Conservation (phyloP, 768 basidiomycete species). For the Chalciporus sphaerocephalus region DNA sequence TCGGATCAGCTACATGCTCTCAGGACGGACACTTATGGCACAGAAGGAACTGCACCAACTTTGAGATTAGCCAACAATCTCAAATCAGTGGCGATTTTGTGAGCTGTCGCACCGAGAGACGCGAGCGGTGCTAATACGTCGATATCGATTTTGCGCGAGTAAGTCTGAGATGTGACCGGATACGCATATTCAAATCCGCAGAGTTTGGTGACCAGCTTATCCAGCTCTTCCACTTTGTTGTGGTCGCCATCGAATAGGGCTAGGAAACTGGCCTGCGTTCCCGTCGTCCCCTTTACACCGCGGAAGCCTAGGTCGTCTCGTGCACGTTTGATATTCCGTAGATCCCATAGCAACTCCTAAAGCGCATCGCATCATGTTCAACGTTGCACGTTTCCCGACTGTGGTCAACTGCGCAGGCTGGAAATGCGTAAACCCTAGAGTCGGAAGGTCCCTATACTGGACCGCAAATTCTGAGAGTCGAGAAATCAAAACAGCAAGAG, state of each 20-base stretch:
- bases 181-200: conserved; percentile 93
- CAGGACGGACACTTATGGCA: neutral
- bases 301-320: conserved; percentile 93
- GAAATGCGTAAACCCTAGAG: conserved; percentile 97
- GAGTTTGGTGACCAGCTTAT: conserved; percentile 83
- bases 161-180: conserved; percentile 97
- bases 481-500: conserved; percentile 86
- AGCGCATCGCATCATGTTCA: neutral
- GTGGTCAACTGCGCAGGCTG: conserved; percentile 98
- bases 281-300: conserved; percentile 99
- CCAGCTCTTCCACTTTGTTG: conserved; percentile 88
- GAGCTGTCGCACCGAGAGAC: conserved; percentile 88
- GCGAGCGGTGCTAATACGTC: conserved; percentile 90
- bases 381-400: conserved; percentile 91
- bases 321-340: conserved; percentile 87
- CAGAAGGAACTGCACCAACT: conserved; percentile 32
- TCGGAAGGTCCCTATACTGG: conserved; percentile 83
- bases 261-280: conserved; percentile 95
- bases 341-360: conserved; percentile 92
- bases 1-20: conserved; percentile 1
- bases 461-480: conserved; percentile 82
- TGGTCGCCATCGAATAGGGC: conserved; percentile 94
- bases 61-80: conserved; percentile 92
- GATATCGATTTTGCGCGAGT: conserved; percentile 94
- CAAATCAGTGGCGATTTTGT: conserved; percentile 97